Percentiles rank a stretch among this genome's conserved stretches.
Evolutionary conservation across 495 filamentous ascomycete genomes (phyloP).

Genomic region (Hyaloscypha hepaticicola): DNA sequence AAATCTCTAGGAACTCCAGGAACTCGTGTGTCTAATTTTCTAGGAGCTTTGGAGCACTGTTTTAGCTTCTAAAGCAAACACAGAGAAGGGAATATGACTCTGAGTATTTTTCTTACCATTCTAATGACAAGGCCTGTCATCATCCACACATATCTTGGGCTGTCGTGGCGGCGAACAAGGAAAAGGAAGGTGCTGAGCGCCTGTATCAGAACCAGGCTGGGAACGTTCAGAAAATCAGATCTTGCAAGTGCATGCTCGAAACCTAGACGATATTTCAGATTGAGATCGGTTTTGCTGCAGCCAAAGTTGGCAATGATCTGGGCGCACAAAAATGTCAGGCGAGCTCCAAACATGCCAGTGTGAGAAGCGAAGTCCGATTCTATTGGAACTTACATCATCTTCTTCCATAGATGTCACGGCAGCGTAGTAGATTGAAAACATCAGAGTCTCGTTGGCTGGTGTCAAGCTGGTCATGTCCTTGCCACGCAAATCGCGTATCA

Average conservation of each 20-base stretch:
- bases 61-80: too few relatives aligned
- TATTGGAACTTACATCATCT: conserved; percentile 43
- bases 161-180: conserved; percentile 49
- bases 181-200: conserved; percentile 49
- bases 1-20: too few relatives aligned
- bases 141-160: conserved; percentile 50
- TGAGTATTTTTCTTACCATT: too few relatives aligned
- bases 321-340: conserved; percentile 12
- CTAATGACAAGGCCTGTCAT: conserved; percentile 69
- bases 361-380: neutral
- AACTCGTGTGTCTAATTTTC: too few relatives aligned
- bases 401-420: conserved; percentile 58
- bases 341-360: conserved; percentile 14
- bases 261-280: conserved; percentile 51
- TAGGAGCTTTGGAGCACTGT: too few relatives aligned
- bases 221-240: conserved; percentile 50
- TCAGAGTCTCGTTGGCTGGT: conserved; percentile 52
- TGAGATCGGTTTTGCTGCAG: conserved; percentile 48
- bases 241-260: conserved; percentile 54
- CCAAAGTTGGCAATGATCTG: conserved; percentile 50
- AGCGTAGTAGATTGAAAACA: conserved; percentile 62
- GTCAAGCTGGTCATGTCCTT: conserved; percentile 37
- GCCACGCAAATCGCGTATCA: conserved; percentile 41
- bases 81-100: too few relatives aligned
- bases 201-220: conserved; percentile 45